Percentiles rank a stretch among this genome's conserved stretches.
phyloP scores from a whole-genome alignment of 2,329 filamentous ascomycete species.

The Xylariales sp. region DNA sequence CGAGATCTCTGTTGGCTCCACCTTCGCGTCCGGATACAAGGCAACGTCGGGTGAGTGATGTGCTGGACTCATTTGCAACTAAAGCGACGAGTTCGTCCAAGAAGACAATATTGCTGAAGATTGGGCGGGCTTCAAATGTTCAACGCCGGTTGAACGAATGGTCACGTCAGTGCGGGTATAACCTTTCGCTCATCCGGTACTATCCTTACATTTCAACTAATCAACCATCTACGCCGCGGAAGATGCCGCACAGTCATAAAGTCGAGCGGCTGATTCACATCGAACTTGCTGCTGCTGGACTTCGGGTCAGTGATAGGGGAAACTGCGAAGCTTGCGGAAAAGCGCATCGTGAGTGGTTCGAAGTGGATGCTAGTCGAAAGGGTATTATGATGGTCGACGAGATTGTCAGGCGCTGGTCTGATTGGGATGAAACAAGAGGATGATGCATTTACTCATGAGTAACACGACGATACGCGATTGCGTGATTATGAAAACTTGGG shows the following conservation, averaged over 20 bases:
- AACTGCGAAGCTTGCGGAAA: constrained; percentile 75
- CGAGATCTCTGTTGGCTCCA: constrained; percentile 54
- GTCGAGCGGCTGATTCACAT: constrained; percentile 89
- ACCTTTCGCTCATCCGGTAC: constrained; percentile 80
- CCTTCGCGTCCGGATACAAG: constrained; percentile 35
- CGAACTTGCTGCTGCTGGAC: constrained; percentile 65
- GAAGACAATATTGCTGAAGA: constrained; percentile 65
- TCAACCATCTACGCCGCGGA: constrained; percentile 46
- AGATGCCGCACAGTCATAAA: constrained; percentile 79
- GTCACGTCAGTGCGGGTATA: constrained; percentile 87
- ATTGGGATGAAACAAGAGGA: constrained; percentile 62
- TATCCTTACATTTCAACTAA: constrained; percentile 71
- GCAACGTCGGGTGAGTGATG: constrained; percentile 48
- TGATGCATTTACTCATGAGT: constrained; percentile 5
- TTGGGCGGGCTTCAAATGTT: constrained; percentile 72
- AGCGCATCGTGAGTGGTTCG: constrained; percentile 93
- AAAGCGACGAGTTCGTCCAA: constrained; percentile 23
- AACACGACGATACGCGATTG: not conserved
- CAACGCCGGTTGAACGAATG: constrained; percentile 89
- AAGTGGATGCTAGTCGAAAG: constrained; percentile 69
- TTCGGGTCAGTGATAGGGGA: constrained; percentile 46
- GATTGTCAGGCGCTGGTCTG: constrained; percentile 77
- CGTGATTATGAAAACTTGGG: not conserved
- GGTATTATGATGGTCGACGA: constrained; percentile 64
- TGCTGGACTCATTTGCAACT: constrained; percentile 46